Percentiles rank a stretch among this genome's conserved stretches.
These are phyloP conservation scores for Fusarium acutatum DNA, from an alignment of 2,329 filamentous ascomycete genomes.

Conservation along the genomic window DNA sequence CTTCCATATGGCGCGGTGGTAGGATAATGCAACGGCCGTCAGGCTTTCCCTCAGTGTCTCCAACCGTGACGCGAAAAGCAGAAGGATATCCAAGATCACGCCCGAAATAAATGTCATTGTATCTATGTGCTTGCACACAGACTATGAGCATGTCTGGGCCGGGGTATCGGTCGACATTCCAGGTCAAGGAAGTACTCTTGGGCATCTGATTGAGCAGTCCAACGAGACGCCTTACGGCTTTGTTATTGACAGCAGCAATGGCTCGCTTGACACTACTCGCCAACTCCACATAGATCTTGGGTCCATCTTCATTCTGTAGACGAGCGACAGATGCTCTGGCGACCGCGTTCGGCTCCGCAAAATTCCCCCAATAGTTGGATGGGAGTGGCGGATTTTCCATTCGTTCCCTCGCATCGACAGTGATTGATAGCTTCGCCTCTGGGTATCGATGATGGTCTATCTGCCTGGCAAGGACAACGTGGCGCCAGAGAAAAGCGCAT, in stretches of 20 bases:
- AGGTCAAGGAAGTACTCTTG: constrained; percentile 4
- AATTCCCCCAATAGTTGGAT: constrained; percentile 5
- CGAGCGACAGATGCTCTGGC: neutral
- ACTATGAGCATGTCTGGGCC: constrained; percentile 17
- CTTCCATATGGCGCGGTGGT: neutral
- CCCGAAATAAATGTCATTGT: constrained; percentile 6
- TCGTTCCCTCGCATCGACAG: neutral
- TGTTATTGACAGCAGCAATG: neutral
- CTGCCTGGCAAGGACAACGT: neutral
- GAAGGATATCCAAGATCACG: neutral
- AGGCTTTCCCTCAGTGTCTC: constrained; percentile 7
- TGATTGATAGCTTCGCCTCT: constrained; percentile 2
- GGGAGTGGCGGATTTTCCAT: neutral
- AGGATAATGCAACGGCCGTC: constrained; percentile 8
- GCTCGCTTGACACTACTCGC: neutral
- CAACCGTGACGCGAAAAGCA: neutral
- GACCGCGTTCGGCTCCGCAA: constrained; percentile 9
- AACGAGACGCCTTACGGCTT: constrained; percentile 7
- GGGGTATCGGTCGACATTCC: constrained; percentile 11
- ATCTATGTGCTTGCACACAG: constrained; percentile 1
- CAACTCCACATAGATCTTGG: neutral
- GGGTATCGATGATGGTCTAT: neutral
- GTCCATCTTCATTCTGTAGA: neutral
- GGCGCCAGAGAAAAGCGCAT: constrained; percentile 6
- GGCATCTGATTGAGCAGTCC: constrained; percentile 17